Percentiles rank a stretch among this genome's conserved stretches.
Evolutionary conservation across 169 alveolate genomes (phyloP).

Genomic region (Plasmodium blacklocki): DNA sequence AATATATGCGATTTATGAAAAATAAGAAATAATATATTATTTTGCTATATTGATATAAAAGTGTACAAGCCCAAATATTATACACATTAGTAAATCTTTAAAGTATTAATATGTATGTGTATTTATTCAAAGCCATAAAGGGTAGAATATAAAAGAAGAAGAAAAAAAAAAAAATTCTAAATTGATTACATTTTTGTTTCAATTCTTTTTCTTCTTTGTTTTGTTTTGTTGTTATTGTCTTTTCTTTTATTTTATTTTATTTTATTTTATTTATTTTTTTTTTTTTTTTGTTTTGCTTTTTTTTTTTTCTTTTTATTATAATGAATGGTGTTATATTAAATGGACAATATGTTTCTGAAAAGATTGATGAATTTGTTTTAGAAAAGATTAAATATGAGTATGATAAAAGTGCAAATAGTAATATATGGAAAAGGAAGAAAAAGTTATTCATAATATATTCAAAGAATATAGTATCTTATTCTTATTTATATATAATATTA

Average conservation of each 20-base stretch:
- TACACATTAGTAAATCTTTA: too few species aligned
- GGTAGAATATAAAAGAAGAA: too few species aligned
- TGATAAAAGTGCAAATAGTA: neutral
- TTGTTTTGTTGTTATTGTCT: neutral
- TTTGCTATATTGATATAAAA: too few species aligned
- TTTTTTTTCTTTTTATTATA: neutral
- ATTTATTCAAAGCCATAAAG: too few species aligned
- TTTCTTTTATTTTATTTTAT: neutral
- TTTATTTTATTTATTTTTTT: neutral
- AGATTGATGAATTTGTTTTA: conserved; percentile 31
- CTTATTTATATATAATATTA: conserved; percentile 39
- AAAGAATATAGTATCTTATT: conserved; percentile 29
- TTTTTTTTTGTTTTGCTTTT: neutral
- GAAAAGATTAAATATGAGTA: conserved; percentile 18
- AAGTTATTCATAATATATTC: conserved; percentile 48
- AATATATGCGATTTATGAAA: too few species aligned
- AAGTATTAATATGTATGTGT: too few species aligned
- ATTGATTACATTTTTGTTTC: neutral
- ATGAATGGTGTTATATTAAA: conserved; percentile 21
- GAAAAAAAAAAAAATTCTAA: too few species aligned
- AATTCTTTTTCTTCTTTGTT: neutral
- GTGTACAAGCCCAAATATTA: too few species aligned
- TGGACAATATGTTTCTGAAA: conserved; percentile 28
- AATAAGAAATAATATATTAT: too few species aligned
- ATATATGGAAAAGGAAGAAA: neutral